Evolutionary conservation across 2,329 filamentous ascomycete species (phyloP).

Genomic region (Beauveria rudraprayagi): DNA sequence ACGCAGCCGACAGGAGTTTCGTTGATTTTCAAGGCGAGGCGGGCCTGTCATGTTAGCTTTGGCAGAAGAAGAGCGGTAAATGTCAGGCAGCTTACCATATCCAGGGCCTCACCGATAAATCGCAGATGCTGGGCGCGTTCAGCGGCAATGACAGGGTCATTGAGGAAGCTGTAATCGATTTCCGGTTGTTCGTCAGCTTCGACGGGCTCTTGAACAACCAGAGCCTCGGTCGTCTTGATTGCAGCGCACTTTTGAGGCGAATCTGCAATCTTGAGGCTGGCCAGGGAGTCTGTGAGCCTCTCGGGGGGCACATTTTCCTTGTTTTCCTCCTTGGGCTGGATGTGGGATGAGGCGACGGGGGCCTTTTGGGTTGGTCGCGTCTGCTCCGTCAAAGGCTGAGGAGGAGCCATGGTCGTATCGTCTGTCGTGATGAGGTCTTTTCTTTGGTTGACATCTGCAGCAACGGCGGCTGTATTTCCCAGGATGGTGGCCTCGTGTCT

Average conservation of each 20-base stretch:
- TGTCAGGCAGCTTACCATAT: constrained; percentile 56
- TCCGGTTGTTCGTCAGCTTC: background rate
- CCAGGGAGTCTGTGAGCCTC: background rate
- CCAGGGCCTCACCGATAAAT: constrained; percentile 80
- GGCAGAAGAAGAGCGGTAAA: background rate
- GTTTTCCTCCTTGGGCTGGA: background rate
- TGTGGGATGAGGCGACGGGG: background rate
- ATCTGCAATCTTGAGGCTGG: constrained; percentile 1
- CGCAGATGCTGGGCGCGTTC: constrained; percentile 29
- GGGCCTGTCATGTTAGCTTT: constrained; percentile 50
- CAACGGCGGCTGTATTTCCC: background rate
- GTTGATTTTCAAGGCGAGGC: constrained; percentile 73
- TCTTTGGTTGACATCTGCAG: background rate
- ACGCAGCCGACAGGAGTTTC: constrained; percentile 97
- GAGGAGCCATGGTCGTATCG: constrained; percentile 1
- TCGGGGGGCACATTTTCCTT: constrained; percentile 11
- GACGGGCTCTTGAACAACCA: background rate
- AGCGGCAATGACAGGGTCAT: constrained; percentile 23
- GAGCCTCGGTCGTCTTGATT: background rate
- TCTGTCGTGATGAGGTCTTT: background rate
- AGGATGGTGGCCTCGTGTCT: background rate
- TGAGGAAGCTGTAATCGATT: constrained; percentile 1
- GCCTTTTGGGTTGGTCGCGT: constrained; percentile 33
- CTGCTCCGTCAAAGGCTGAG: constrained; percentile 21
- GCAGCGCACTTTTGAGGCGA: background rate